Evolutionary conservation across 805 yeast genomes (phyloP).

Genomic region (Wickerhamiella hasegawae): DNA sequence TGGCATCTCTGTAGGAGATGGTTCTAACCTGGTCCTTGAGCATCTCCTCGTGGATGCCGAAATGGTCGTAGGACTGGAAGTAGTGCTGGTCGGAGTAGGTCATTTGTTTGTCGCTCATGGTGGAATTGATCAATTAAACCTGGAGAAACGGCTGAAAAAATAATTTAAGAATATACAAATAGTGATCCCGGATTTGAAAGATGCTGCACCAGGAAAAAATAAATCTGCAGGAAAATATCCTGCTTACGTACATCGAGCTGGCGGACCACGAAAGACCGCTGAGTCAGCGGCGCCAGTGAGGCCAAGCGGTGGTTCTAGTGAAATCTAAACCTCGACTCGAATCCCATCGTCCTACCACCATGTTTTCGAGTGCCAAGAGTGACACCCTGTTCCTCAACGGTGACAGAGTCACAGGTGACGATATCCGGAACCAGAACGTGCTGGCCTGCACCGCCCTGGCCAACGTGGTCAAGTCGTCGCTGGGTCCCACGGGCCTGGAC

Average conservation of each 20-base stretch:
- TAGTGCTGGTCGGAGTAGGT: constrained; percentile 66
- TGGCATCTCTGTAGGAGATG: constrained; percentile 78
- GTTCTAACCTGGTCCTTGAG: constrained; percentile 91
- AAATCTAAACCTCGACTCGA: too few species aligned
- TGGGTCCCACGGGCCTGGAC: constrained; percentile 97
- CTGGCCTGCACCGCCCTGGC: constrained; percentile 82
- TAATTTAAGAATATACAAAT: too few species aligned
- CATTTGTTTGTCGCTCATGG: too few species aligned
- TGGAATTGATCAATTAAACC: too few species aligned
- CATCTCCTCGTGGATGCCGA: constrained; percentile 98
- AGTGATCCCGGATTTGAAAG: too few species aligned
- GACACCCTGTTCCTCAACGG: constrained; percentile 93
- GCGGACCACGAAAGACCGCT: too few species aligned
- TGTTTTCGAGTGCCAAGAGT: constrained; percentile 12
- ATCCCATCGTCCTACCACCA: constrained; percentile 1
- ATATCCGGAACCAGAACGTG: constrained; percentile 84
- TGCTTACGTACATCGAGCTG: too few species aligned
- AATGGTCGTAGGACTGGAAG: constrained; percentile 89
- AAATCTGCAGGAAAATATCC: too few species aligned
- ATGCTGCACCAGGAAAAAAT: too few species aligned
- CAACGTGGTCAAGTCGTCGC: constrained; percentile 73
- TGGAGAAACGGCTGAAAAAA: too few species aligned
- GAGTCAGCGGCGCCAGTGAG: too few species aligned
- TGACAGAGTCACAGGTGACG: constrained; percentile 90
- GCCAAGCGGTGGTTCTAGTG: too few species aligned